Conservation (phyloP, 345 rosid species). For the Raphanus sativus region DNA sequence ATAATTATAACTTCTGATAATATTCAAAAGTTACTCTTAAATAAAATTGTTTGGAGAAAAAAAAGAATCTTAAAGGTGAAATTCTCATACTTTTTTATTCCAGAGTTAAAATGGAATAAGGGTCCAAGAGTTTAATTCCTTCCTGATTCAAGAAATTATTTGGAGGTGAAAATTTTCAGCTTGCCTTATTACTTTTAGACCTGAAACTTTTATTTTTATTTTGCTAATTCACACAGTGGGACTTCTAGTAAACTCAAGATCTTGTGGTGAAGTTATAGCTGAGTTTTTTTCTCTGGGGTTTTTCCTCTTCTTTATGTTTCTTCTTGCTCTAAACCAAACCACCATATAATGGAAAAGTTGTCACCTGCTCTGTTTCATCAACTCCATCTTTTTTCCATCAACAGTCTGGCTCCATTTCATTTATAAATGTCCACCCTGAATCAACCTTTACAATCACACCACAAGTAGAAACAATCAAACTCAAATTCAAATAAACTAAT, state of each 20-base stretch:
- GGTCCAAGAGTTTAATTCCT: too few relatives aligned
- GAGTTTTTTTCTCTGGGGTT: not conserved
- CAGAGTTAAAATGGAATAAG: too few relatives aligned
- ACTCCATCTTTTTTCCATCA: slow-evolving; percentile 34
- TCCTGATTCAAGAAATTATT: too few relatives aligned
- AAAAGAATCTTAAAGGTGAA: too few relatives aligned
- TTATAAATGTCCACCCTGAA: slow-evolving; percentile 8
- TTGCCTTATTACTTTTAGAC: too few relatives aligned
- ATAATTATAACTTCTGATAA: not conserved
- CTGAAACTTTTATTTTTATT: slow-evolving; percentile 1
- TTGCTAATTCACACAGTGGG: not conserved
- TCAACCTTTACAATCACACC: slow-evolving; percentile 14
- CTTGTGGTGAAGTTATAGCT: slow-evolving; percentile 12
- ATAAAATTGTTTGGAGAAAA: not conserved
- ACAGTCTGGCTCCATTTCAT: not conserved
- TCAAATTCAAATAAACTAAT: slow-evolving; percentile 6
- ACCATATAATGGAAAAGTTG: slow-evolving; percentile 28
- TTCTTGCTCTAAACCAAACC: slow-evolving; percentile 37
- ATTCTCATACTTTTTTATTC: too few relatives aligned
- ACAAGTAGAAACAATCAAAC: slow-evolving; percentile 7
- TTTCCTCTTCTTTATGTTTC: not conserved
- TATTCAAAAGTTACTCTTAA: not conserved
- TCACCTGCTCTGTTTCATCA: slow-evolving; percentile 44
- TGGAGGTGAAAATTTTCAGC: too few relatives aligned
- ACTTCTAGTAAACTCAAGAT: slow-evolving; percentile 1